These are phyloP conservation scores for Mortierella alpina DNA, from an alignment of 192 early-diverging fungal genomes.

Conservation along the genomic window DNA sequence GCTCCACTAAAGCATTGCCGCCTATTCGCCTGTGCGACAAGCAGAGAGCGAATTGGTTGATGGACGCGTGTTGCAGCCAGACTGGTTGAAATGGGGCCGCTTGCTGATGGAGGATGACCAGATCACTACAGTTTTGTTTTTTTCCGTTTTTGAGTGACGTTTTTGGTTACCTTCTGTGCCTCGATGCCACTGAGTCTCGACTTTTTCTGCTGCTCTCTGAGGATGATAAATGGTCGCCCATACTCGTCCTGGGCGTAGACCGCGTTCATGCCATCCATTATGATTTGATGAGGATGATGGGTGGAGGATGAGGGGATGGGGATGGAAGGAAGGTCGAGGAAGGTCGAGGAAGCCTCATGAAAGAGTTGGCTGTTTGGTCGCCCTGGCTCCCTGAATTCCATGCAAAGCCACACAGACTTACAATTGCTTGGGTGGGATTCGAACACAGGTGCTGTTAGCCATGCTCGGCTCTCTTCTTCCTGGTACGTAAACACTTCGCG, in stretches of 20 bases:
- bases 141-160: neutral
- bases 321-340: constrained; percentile 5
- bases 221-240: constrained; percentile 98
- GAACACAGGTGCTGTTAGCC: neutral
- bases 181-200: constrained; percentile 90
- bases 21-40: no score
- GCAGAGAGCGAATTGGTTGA: neutral
- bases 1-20: no score
- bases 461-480: neutral
- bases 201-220: constrained; percentile 96
- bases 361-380: neutral
- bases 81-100: neutral
- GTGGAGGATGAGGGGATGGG: constrained; percentile 7
- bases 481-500: constrained; percentile 3
- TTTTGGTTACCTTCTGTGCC: constrained; percentile 88
- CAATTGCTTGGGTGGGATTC: neutral
- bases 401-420: neutral
- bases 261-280: constrained; percentile 63
- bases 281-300: constrained; percentile 7
- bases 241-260: constrained; percentile 97
- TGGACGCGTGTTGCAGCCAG: neutral
- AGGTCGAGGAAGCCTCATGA: constrained; percentile 15
- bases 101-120: neutral
- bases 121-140: neutral
- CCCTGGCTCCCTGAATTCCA: neutral